Evolutionary conservation across 257 asterid species (phyloP).

Genomic region (Solanum appendiculatum): DNA sequence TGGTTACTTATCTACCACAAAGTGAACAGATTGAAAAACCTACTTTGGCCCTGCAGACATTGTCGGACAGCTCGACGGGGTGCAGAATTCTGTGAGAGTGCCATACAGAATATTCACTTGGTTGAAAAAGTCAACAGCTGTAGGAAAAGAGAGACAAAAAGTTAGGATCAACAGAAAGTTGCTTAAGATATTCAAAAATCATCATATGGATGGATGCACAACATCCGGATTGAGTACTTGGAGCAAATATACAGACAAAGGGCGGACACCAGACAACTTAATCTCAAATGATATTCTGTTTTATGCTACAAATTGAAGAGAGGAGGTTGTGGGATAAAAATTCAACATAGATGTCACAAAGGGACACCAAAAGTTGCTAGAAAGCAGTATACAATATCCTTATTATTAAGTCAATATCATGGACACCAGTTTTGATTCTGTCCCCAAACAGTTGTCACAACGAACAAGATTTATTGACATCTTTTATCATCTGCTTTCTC

Average conservation of each 20-base stretch:
- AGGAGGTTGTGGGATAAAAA: neutral
- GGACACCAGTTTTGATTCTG: neutral
- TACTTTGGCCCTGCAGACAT: conserved; percentile 97
- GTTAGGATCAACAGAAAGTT: neutral
- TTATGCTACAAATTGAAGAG: neutral
- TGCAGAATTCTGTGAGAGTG: conserved; percentile 90
- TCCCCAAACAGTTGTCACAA: neutral
- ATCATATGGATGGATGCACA: neutral
- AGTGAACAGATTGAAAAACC: conserved; percentile 10
- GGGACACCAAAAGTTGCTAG: neutral
- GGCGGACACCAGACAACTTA: neutral
- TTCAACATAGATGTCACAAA: neutral
- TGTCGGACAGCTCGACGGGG: conserved; percentile 79
- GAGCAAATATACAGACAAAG: neutral
- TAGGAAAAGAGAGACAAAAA: neutral
- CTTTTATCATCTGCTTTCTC: neutral
- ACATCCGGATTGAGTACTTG: neutral
- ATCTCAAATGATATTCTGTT: neutral
- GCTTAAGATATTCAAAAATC: conserved; percentile 13
- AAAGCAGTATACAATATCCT: neutral
- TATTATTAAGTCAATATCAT: neutral
- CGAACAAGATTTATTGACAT: neutral
- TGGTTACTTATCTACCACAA: neutral
- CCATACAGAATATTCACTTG: conserved; percentile 91
- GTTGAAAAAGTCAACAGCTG: conserved; percentile 94